Conservation (phyloP, 257 asterid species). For the Petunia axillaris region DNA sequence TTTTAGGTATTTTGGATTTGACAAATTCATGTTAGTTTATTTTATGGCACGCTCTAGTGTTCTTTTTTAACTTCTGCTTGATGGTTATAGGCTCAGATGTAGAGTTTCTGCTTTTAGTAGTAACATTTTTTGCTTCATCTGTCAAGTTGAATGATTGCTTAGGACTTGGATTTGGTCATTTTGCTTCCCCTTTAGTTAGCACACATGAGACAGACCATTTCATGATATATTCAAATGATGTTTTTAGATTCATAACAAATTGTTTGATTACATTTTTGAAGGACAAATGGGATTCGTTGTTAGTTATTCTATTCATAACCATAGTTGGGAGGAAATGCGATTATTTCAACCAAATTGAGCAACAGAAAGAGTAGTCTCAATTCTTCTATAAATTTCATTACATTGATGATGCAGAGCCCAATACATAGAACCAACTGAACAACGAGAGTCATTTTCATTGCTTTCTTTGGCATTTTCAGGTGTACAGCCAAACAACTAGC, state of each 20-base stretch:
- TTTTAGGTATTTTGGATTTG: no score
- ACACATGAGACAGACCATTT: neutral
- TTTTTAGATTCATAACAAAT: neutral
- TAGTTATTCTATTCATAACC: conserved; percentile 8
- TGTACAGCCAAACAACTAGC: conserved; percentile 39
- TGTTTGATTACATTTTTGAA: neutral
- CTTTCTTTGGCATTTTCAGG: conserved; percentile 50
- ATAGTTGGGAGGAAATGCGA: neutral
- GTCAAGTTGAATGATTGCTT: no score
- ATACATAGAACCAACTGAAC: conserved; percentile 45
- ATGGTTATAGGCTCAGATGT: no score
- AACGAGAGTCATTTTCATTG: conserved; percentile 35
- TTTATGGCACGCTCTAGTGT: no score
- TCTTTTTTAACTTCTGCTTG: no score
- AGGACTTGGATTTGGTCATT: no score
- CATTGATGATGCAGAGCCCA: conserved; percentile 43
- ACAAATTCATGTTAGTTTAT: no score
- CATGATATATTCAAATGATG: neutral
- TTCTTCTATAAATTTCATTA: conserved; percentile 40
- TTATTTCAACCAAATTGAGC: neutral
- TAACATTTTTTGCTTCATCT: no score
- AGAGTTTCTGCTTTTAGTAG: no score
- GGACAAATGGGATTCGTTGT: neutral
- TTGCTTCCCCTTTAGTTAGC: neutral
- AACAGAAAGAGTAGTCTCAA: conserved; percentile 18